These are phyloP conservation scores for Epichloe scottii DNA, from an alignment of 2,329 filamentous ascomycete genomes.

Conservation along the genomic window DNA sequence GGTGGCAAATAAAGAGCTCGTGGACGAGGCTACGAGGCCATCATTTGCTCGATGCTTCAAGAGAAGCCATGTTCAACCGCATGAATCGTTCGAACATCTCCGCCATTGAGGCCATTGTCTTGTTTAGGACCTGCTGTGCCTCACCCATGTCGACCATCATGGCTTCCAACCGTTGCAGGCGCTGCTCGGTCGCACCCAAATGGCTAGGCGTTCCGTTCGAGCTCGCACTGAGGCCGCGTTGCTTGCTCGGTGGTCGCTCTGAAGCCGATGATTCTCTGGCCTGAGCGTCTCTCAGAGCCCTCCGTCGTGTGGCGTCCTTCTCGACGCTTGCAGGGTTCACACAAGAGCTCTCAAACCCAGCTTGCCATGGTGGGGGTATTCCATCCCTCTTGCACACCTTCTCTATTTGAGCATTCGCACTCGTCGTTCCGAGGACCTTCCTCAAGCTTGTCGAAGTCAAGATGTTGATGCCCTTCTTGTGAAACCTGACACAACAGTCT, in stretches of 20 bases:
- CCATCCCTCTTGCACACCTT: slow-evolving; percentile 4
- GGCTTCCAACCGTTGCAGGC: not conserved
- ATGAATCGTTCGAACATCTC: no score
- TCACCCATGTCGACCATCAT: not conserved
- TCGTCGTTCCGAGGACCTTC: slow-evolving; percentile 1
- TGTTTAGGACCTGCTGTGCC: not conserved
- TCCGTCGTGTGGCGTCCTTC: not conserved
- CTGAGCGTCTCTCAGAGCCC: not conserved
- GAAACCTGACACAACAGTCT: slow-evolving; percentile 6
- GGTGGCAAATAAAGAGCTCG: no score
- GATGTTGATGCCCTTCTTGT: slow-evolving; percentile 4
- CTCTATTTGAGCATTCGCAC: slow-evolving; percentile 3
- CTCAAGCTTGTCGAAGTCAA: slow-evolving; percentile 3
- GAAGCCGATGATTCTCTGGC: not conserved
- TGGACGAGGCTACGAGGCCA: no score
- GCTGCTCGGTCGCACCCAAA: not conserved
- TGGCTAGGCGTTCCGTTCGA: no score
- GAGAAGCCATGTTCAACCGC: no score
- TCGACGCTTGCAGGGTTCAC: not conserved
- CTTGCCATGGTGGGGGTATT: slow-evolving; percentile 2
- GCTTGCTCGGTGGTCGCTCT: not conserved
- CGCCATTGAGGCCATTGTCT: no score
- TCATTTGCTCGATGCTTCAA: no score
- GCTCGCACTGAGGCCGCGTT: not conserved
- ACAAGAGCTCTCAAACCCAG: not conserved